Evolutionary conservation across 2,329 filamentous ascomycete genomes (phyloP), one percentile per base, ranked within the genome.

Genomic region (Reticulascus tulasneorum): DNA sequence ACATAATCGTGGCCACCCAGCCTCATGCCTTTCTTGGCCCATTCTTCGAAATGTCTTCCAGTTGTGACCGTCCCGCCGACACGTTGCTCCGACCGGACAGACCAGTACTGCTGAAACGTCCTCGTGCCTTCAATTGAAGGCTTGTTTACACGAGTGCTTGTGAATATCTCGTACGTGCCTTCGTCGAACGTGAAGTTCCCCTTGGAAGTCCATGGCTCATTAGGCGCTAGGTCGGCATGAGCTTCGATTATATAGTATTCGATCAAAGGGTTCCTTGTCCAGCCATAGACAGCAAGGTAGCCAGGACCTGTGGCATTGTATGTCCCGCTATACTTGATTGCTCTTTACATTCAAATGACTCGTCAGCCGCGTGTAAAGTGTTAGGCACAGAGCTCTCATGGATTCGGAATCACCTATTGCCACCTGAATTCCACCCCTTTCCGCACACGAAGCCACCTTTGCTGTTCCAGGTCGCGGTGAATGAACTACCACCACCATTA

Each of bases 371-470:
- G n/a, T n/a, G n/a, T n/a, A n/a, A n/a, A n/a, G n/a, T n/a, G n/a
- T n/a, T n/a, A n/a, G n/a, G n/a, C n/a, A n/a, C n/a, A n/a, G n/a
- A n/a, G n/a, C n/a, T n/a, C n/a, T n/a, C n/a, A n/a, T n/a, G n/a
- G n/a, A n/a, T n/a, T n/a, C n/a, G n/a, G n/a, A n/a, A n/a, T n/a
- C 31, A 41, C 19, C 38, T 40, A 12, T 50, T 46, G 34, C 46
- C 47, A 40, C 73, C 75, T 20, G 73, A 65, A 38, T 65, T 66
- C 75, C 75, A 79, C 27, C 75, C 75, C 56, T 78, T 79, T 41
- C 75, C 75, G 43, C 60, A 71, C 26, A 76, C 73, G 35, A 75
- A 73, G 60, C 77, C 73, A 33, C 67, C 68, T 19, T 51, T 54
- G 52, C 64, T 60, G 33, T 44, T 54, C 68, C 68, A 73, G 26